phyloP scores from a whole-genome alignment of 805 yeast species.

The Cyberlindnera sargentensis region DNA sequence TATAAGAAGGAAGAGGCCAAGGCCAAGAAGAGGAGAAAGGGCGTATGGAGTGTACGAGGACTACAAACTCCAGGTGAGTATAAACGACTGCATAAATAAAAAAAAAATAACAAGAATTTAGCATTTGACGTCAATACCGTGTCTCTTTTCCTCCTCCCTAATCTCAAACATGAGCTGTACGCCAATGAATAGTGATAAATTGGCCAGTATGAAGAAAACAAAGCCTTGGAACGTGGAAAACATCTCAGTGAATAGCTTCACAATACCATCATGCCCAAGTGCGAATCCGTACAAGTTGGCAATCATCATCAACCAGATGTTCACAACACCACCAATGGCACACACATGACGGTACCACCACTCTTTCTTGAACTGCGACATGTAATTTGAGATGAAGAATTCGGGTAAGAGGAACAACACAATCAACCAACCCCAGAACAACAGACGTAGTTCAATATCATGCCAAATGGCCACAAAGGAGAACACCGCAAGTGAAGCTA shows the following conservation, averaged over 20 bases:
- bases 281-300: conserved; percentile 96
- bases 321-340: conserved; percentile 80
- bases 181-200: conserved; percentile 67
- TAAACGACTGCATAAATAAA: conserved; percentile 38
- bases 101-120: conserved; percentile 6
- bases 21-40: conserved; percentile 51
- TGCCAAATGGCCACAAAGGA: conserved; percentile 98
- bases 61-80: conserved; percentile 73
- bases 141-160: conserved; percentile 77
- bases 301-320: conserved; percentile 97
- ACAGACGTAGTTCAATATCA: conserved; percentile 79
- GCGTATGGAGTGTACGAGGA: conserved; percentile 56
- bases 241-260: conserved; percentile 58
- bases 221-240: conserved; percentile 66
- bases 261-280: conserved; percentile 81
- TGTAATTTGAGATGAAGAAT: conserved; percentile 46
- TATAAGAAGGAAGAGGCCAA: conserved; percentile 53
- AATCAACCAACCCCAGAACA: conserved; percentile 95
- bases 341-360: conserved; percentile 80
- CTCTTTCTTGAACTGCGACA: conserved; percentile 32
- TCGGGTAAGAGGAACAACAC: conserved; percentile 88
- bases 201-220: conserved; percentile 51
- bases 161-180: conserved; percentile 92
- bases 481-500: conserved; percentile 79
- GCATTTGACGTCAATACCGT: conserved; percentile 78